phyloP scores from a whole-genome alignment of 768 basidiomycete species.

The Tricholoma sp. region DNA sequence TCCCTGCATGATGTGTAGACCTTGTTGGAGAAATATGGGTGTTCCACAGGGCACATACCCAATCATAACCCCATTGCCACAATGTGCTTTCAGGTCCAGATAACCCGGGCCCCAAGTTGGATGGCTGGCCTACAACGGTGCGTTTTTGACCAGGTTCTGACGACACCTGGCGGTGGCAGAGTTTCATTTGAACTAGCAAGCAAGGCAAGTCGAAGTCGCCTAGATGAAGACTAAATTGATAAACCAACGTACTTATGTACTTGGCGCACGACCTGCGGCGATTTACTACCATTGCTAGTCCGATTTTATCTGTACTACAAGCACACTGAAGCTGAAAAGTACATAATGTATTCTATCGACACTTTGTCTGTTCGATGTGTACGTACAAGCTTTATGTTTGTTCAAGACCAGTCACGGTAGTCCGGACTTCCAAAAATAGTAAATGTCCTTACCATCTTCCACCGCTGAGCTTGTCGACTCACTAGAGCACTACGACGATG shows the following conservation, averaged over 20 bases:
- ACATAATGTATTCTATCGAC: no score
- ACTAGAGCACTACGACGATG: constrained; percentile 56
- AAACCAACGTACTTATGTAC: no score
- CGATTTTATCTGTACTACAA: no score
- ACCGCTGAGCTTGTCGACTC: constrained; percentile 46
- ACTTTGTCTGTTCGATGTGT: no score
- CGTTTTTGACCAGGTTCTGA: neutral
- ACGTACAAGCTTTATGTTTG: neutral
- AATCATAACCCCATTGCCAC: constrained; percentile 38
- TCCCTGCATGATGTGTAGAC: constrained; percentile 66
- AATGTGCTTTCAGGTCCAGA: constrained; percentile 20
- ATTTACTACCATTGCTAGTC: no score
- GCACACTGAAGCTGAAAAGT: no score
- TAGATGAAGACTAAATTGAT: no score
- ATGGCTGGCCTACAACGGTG: neutral
- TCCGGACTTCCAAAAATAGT: neutral
- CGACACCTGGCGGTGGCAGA: neutral
- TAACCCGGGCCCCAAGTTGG: neutral
- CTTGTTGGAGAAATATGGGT: constrained; percentile 75
- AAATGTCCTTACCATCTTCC: constrained; percentile 27
- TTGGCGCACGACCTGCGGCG: no score
- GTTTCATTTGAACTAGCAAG: neutral
- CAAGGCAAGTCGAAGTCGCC: no score
- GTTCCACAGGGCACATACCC: constrained; percentile 43
- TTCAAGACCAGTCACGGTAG: neutral